Percentiles rank a stretch among this genome's conserved stretches.
These are phyloP conservation scores for Backusella circina DNA, from an alignment of 192 early-diverging fungal species.

Conservation along the genomic window DNA sequence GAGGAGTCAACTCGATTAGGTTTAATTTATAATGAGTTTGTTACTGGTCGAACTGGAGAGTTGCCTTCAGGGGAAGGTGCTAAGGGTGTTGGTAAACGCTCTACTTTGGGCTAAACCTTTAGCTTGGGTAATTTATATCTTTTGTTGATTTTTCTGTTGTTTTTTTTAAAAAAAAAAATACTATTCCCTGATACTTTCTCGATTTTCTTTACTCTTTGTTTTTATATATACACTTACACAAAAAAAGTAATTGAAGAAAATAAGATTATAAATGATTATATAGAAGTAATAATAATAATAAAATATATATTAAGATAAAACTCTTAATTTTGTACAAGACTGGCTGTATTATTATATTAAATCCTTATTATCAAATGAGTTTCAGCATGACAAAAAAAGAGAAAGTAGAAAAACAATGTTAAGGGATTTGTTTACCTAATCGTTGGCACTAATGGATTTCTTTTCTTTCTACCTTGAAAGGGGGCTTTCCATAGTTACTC, in stretches of 20 bases:
- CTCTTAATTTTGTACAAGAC: background rate
- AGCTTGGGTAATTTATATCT: background rate
- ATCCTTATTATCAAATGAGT: too few species aligned
- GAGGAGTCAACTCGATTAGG: conserved; percentile 53
- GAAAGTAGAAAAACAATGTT: too few species aligned
- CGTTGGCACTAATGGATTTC: too few species aligned
- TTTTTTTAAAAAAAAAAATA: background rate
- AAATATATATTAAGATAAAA: too few species aligned
- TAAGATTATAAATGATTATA: too few species aligned
- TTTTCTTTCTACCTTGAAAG: too few species aligned
- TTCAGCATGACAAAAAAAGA: too few species aligned
- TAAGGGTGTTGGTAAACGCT: conserved; percentile 38
- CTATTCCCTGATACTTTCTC: background rate
- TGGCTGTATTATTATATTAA: too few species aligned
- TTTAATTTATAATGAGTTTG: conserved; percentile 56
- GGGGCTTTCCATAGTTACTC: background rate
- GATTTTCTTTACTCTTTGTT: background rate
- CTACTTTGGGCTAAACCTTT: conserved; percentile 29
- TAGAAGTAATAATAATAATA: too few species aligned
- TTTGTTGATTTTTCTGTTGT: background rate
- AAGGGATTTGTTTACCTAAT: too few species aligned
- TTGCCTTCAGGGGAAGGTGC: conserved; percentile 48
- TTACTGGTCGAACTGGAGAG: conserved; percentile 57
- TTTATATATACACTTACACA: background rate
- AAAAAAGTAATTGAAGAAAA: background rate